Percentiles rank a stretch among this genome's conserved stretches.
Evolutionary conservation across 768 basidiomycete genomes (phyloP).

Genomic region (Kwoniella dejecticola): DNA sequence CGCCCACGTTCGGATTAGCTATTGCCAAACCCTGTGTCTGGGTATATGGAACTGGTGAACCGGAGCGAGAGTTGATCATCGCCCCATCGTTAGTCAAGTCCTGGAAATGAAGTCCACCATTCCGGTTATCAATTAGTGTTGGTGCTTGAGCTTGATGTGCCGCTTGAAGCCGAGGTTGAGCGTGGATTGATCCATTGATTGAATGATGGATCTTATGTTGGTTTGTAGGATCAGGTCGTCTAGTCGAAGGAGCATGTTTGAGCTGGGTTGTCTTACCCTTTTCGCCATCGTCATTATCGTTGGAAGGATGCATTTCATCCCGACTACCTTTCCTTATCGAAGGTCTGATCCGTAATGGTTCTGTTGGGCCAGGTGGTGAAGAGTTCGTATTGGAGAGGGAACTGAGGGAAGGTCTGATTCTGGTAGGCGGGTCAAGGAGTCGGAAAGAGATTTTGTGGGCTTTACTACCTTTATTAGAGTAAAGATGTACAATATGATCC

Average conservation of each 20-base stretch:
- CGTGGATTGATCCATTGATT: background rate
- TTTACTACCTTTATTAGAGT: too few species aligned
- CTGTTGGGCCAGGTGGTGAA: too few species aligned
- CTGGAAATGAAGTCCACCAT: background rate
- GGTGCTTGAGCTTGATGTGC: background rate
- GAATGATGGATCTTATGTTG: conserved; percentile 2
- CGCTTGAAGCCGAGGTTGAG: background rate
- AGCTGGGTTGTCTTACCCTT: too few species aligned
- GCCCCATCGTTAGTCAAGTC: background rate
- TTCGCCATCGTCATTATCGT: background rate
- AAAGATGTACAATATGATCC: too few species aligned
- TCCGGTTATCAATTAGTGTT: background rate
- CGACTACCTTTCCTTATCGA: too few species aligned
- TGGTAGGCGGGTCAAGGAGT: too few species aligned
- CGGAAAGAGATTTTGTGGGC: too few species aligned
- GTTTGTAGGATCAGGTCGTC: background rate
- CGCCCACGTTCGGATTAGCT: background rate
- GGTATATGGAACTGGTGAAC: background rate
- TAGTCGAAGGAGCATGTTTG: conserved; percentile 2
- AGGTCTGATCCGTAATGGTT: too few species aligned
- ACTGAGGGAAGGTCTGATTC: too few species aligned
- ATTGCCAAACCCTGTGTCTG: background rate
- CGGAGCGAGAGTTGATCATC: background rate
- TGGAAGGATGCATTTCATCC: too few species aligned
- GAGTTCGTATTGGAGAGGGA: too few species aligned